A percentile compares a stretch with the other conserved stretches of the same genome.
phyloP scores from a whole-genome alignment of 1,284 basidiomycete genomes.

The Taiwanofungus camphoratus region DNA sequence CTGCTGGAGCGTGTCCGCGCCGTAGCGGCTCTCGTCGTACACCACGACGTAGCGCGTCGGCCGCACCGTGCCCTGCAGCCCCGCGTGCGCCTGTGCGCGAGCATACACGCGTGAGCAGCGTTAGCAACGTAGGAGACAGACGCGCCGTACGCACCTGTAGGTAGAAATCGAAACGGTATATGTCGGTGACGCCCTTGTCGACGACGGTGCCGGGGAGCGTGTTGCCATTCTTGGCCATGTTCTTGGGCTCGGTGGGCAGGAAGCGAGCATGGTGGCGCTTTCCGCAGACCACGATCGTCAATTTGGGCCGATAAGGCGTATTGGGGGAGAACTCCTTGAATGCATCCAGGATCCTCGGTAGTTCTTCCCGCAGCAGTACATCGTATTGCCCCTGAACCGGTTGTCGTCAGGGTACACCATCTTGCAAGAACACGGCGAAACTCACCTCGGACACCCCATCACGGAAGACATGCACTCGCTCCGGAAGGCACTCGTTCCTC shows the following conservation, averaged over 20 bases:
- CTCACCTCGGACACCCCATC: slow-evolving; percentile 74
- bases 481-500: slow-evolving; percentile 49
- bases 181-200: slow-evolving; percentile 65
- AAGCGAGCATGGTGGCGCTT: slow-evolving; percentile 76
- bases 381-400: slow-evolving; percentile 58
- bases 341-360: slow-evolving; percentile 49
- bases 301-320: slow-evolving; percentile 48
- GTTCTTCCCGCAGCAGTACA: slow-evolving; percentile 50
- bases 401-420: slow-evolving; percentile 5
- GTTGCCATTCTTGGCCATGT: slow-evolving; percentile 60
- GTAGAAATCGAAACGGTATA: slow-evolving; percentile 75
- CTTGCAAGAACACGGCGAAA: slow-evolving; percentile 5
- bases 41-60: slow-evolving; percentile 72
- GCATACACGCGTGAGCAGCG: not conserved
- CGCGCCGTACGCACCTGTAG: slow-evolving; percentile 44
- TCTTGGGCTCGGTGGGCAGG: slow-evolving; percentile 43
- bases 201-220: slow-evolving; percentile 71
- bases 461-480: slow-evolving; percentile 64
- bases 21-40: slow-evolving; percentile 63
- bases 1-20: slow-evolving; percentile 63
- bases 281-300: slow-evolving; percentile 72
- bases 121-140: not conserved
- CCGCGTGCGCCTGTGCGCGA: slow-evolving; percentile 58
- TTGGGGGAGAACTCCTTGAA: slow-evolving; percentile 46
- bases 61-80: slow-evolving; percentile 60